Evolutionary conservation across 768 basidiomycete species (phyloP), one percentile per base, ranked within the genome.

Genomic region (Hebeloma cylindrosporum): DNA sequence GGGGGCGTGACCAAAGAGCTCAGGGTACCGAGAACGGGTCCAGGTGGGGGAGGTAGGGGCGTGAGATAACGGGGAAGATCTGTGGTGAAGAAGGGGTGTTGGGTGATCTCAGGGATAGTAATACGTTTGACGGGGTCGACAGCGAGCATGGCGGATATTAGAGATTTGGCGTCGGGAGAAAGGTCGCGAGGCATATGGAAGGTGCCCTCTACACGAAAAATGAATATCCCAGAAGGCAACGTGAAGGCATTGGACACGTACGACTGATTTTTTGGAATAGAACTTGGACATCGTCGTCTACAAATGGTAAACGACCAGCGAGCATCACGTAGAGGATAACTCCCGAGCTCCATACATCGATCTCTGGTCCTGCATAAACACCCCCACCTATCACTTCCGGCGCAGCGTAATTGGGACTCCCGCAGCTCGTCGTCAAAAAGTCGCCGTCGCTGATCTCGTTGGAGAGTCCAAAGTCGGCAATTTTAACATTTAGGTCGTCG

Each of bases 271-370:
- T 97, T 44, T 87, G 84, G 70, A 98, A 98, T 8, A 99, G 68
- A 0, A 80, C 75, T 37, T 93, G 90, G 30, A 98, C 93, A 60
- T 96, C 89, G 33, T 96, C 93, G 66, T 98, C 94, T 68, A 98
- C 96, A 61, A 99, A 99, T 1, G 96, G 96, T 22, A 99, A 77
- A 35, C 88, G 74, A 4, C 95, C 96, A 59, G 90, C 94, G 4
- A 99, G 78, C 85, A 99, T 93, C 45, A 98, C 96, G 68, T 94
- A 97, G 40, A 99, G 78, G 54, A 99, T 98, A n/a, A 99, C 95
- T 0, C 96, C 96, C 43, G 90, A 90, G 55, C 90, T 93, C 96
- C 96, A 99, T 8, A 98, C 93, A 53, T 99, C 96, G 58, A 98
- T 96, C 67, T 98, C 96, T 0, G 95, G 94, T 0, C 96, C 96